Evolutionary conservation across 805 yeast species (phyloP).

Genomic region (Cyberlindnera subsufficiens): DNA sequence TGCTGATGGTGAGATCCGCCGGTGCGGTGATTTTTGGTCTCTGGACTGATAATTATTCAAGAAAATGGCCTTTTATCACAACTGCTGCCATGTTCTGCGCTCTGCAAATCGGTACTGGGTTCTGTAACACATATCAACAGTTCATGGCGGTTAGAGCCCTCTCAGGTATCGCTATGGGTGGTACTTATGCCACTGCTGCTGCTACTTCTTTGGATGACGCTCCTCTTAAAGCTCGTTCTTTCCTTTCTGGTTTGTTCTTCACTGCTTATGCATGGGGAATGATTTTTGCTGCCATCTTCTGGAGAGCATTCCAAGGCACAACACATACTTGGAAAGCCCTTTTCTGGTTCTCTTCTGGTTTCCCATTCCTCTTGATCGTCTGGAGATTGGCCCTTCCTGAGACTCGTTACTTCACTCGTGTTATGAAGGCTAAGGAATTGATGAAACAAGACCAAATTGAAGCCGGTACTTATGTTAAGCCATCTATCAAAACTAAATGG

Average conservation of each 20-base stretch:
- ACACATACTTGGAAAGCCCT: conserved; percentile 59
- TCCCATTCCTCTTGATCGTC: conserved; percentile 49
- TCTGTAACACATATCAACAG: conserved; percentile 48
- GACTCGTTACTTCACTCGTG: conserved; percentile 42
- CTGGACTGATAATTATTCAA: conserved; percentile 56
- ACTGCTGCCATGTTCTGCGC: conserved; percentile 46
- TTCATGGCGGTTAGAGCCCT: conserved; percentile 59
- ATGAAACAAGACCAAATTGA: conserved; percentile 23
- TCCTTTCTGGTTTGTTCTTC: conserved; percentile 55
- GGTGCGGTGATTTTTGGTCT: conserved; percentile 67
- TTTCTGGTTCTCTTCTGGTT: conserved; percentile 69
- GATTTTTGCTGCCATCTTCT: conserved; percentile 56
- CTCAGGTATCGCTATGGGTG: conserved; percentile 55
- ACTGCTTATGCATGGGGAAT: conserved; percentile 62
- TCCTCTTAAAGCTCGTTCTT: conserved; percentile 55
- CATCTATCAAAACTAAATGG: conserved; percentile 19
- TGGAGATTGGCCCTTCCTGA: conserved; percentile 60
- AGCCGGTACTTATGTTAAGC: conserved; percentile 24
- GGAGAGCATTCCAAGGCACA: conserved; percentile 49
- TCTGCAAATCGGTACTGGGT: conserved; percentile 63
- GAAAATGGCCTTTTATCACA: conserved; percentile 61
- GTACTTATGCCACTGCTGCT: conserved; percentile 38
- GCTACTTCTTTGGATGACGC: conserved; percentile 54
- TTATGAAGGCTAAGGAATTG: conserved; percentile 24
- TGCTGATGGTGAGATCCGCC: conserved; percentile 63